Evolutionary conservation across 768 basidiomycete species (phyloP), one percentile per base, ranked within the genome.

Genomic region (Lyophyllum decastes): DNA sequence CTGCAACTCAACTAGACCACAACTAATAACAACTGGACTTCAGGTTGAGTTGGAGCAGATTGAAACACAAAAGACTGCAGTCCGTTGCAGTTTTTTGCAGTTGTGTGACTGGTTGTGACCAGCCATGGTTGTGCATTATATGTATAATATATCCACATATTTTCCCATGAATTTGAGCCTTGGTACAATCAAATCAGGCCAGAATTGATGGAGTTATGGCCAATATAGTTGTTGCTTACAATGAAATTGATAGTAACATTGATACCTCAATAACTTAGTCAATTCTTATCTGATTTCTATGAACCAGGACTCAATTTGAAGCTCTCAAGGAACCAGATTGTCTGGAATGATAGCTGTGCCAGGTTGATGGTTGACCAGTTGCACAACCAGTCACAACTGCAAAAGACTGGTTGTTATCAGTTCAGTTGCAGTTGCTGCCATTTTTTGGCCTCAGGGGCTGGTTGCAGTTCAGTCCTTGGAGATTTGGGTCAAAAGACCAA

Each of bases 301-400:
- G 17, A 40, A 4, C 40, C 40, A 38, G 16, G 30, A 17, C 50
- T 21, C 26, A 12, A 21, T 16, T 52, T 35, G 16, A 5, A 33
- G 12, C 12, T 22, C n/a, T 14, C 11, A n/a, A 17, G 8, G 21
- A 25, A 5, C 24, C 14, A 34, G 27, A n/a, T 21, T 24, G 34
- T 8, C 11, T 22, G n/a, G n/a, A n/a, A n/a, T 33, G 30, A 11
- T 38, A 16, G 2, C 16, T 14, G 9, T 12, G 12, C n/a, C 16
- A n/a, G 30, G 26, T 27, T 19, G 2, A 4, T 12, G 38, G 34
- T 52, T 24, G 12, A 52, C 24, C 26, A 8, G 50, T 21, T 38
- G 26, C 30, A 33, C n/a, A 52, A 52, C 50, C 34, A 52, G 50
- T 41, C 38, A 34, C 40, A 35, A 52, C 50, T 38, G 50, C 49